Percentiles rank a stretch among this genome's conserved stretches.
These are phyloP conservation scores for Antitrichia curtipendula DNA, from an alignment of 225 moss, liverwort and hornwort species.

Conservation along the genomic window DNA sequence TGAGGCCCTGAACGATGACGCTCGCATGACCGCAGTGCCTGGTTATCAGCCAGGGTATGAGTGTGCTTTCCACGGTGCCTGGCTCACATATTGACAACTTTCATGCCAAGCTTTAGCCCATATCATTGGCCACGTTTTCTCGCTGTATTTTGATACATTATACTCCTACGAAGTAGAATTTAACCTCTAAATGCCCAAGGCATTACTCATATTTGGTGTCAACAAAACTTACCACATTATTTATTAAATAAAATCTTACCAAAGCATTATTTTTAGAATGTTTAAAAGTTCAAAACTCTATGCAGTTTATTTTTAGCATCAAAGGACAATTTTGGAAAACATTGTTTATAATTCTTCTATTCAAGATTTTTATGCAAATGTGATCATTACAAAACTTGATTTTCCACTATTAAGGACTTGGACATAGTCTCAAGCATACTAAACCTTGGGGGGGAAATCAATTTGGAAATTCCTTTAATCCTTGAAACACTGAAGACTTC, in stretches of 20 bases:
- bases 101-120: not conserved
- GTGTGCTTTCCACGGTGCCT: not conserved
- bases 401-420: not conserved
- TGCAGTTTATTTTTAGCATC: not conserved
- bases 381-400: not conserved
- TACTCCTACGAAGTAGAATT: too few species aligned
- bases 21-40: not conserved
- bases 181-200: not conserved
- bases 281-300: not conserved
- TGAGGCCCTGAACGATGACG: not conserved
- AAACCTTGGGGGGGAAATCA: fast-evolving
- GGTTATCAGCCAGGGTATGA: not conserved
- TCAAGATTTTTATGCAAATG: not conserved
- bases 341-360: not conserved
- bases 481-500: not conserved
- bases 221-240: not conserved
- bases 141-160: not conserved
- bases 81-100: not conserved
- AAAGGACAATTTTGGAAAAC: not conserved
- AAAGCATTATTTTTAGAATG: not conserved
- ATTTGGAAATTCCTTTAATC: too few species aligned
- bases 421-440: not conserved
- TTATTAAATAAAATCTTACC: not conserved
- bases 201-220: too few species aligned
- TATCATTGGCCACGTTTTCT: not conserved